phyloP scores from a whole-genome alignment of 768 basidiomycete species.

The Lentinula lateritia region DNA sequence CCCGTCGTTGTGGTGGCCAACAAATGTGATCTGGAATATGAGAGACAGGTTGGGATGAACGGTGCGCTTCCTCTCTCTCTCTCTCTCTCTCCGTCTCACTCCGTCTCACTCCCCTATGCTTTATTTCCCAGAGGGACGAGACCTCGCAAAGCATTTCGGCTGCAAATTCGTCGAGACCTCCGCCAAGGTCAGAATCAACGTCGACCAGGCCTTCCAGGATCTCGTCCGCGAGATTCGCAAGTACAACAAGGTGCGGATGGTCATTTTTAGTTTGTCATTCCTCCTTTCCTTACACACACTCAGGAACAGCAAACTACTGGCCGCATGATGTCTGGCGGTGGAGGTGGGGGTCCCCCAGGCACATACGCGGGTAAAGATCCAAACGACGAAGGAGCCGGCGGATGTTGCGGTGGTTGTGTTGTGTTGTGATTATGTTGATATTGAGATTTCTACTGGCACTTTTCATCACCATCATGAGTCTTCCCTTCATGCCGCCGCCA shows the following conservation, averaged over 20 bases:
- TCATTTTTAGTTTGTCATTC: background rate
- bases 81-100: too few relatives aligned
- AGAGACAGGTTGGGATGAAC: conserved; percentile 93
- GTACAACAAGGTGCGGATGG: conserved; percentile 74
- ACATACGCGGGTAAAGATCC: conserved; percentile 43
- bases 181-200: conserved; percentile 93
- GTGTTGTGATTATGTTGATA: conserved; percentile 29
- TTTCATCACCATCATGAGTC: background rate
- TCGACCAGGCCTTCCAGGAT: conserved; percentile 91
- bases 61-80: conserved; percentile 39
- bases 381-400: conserved; percentile 46
- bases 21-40: conserved; percentile 94
- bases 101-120: too few relatives aligned
- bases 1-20: conserved; percentile 97
- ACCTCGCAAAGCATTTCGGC: conserved; percentile 90
- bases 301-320: conserved; percentile 75
- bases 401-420: conserved; percentile 70
- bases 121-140: conserved; percentile 99
- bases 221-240: conserved; percentile 92
- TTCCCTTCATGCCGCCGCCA: background rate
- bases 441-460: too few relatives aligned
- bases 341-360: conserved; percentile 37
- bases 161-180: conserved; percentile 97
- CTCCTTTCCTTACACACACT: conserved; percentile 2
- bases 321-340: conserved; percentile 52